Conservation (phyloP, 345 rosid species). For the Salix brachista region DNA sequence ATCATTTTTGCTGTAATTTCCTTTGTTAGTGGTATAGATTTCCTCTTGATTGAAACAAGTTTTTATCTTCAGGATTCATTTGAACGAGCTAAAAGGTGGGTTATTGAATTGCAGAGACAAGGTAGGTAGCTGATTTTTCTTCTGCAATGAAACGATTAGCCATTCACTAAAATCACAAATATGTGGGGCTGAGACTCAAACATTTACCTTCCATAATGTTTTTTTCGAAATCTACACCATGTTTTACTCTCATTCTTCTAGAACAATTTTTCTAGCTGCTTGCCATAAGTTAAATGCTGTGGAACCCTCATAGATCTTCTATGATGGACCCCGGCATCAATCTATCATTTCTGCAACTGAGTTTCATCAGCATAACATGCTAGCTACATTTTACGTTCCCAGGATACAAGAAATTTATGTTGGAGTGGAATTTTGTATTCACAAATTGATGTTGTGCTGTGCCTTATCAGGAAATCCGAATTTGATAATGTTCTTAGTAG, state of each 20-base stretch:
- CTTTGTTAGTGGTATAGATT: background rate
- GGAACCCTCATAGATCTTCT: no score
- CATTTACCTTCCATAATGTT: background rate
- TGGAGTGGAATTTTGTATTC: background rate
- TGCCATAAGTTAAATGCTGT: background rate
- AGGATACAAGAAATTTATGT: background rate
- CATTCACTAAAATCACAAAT: no score
- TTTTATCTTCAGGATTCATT: conserved; percentile 46
- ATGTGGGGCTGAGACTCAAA: background rate
- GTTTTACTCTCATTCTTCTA: no score
- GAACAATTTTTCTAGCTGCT: background rate
- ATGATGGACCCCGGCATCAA: background rate
- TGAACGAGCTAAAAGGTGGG: conserved; percentile 62
- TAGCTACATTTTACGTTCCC: background rate
- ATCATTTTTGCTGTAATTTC: background rate
- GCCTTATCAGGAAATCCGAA: conserved; percentile 55
- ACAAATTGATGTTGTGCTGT: conserved; percentile 1
- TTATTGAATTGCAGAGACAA: conserved; percentile 65
- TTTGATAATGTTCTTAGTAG: conserved; percentile 62
- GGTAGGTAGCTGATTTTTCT: conserved; percentile 25
- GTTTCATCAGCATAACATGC: background rate
- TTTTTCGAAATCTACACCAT: background rate
- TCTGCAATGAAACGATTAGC: background rate
- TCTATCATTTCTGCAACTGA: background rate
- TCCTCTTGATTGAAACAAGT: background rate